These are phyloP conservation scores for Wickerhamomyces sp. DNA, from an alignment of 1,139 yeast genomes.

Conservation along the genomic window DNA sequence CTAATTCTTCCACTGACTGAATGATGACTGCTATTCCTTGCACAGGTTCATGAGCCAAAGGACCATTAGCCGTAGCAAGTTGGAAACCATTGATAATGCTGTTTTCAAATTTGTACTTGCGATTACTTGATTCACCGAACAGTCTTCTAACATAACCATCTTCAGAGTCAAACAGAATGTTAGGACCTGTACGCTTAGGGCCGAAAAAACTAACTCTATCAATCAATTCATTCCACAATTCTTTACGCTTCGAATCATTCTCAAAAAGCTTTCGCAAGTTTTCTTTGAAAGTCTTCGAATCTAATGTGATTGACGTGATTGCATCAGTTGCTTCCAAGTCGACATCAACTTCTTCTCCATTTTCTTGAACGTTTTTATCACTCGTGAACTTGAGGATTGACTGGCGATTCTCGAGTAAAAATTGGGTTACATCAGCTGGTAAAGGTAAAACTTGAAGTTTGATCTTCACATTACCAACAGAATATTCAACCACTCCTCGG, in stretches of 20 bases:
- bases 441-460: slow-evolving; percentile 52
- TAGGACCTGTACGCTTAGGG: slow-evolving; percentile 74
- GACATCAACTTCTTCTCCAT: slow-evolving; percentile 14
- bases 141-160: slow-evolving; percentile 33
- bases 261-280: slow-evolving; percentile 33
- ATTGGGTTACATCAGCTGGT: slow-evolving; percentile 45
- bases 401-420: slow-evolving; percentile 43
- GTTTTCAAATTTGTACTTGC: slow-evolving; percentile 51
- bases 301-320: slow-evolving; percentile 21
- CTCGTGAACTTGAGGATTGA: slow-evolving; percentile 15
- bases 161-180: slow-evolving; percentile 59
- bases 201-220: slow-evolving; percentile 66
- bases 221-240: slow-evolving; percentile 26
- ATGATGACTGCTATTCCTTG: slow-evolving; percentile 70
- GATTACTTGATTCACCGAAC: slow-evolving; percentile 16
- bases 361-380: slow-evolving; percentile 13
- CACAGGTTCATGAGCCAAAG: slow-evolving; percentile 80
- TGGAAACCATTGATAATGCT: slow-evolving; percentile 81
- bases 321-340: slow-evolving; percentile 17
- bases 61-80: slow-evolving; percentile 79
- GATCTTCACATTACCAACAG: slow-evolving; percentile 47
- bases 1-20: slow-evolving; percentile 36
- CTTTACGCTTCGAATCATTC: slow-evolving; percentile 24
- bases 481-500: slow-evolving; percentile 36
- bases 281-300: slow-evolving; percentile 28